A percentile compares a stretch with the other conserved stretches of the same genome.
These are phyloP conservation scores for Flaveria trinervia DNA, from an alignment of 129 eudicot genomes.

Conservation along the genomic window DNA sequence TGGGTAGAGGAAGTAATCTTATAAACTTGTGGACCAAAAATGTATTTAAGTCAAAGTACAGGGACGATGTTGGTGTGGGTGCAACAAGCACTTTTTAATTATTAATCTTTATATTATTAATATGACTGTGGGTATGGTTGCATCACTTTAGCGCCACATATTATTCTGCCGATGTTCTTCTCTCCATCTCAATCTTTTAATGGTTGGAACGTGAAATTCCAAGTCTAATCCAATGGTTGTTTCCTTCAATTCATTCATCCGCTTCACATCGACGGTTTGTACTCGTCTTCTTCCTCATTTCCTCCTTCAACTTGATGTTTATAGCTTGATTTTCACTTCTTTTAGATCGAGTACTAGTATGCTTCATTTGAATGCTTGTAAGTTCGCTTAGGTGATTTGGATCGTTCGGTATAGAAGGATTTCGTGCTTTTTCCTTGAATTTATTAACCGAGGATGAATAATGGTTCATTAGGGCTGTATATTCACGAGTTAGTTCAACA, in stretches of 20 bases:
- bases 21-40: conserved; percentile 13
- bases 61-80: conserved; percentile 4
- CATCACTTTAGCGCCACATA: conserved; percentile 41
- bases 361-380: background rate
- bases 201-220: conserved; percentile 52
- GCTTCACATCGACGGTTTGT: conserved; percentile 51
- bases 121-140: conserved; percentile 23
- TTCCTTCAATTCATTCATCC: conserved; percentile 61
- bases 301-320: background rate
- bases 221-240: conserved; percentile 48
- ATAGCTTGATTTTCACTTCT: too few species aligned
- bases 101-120: background rate
- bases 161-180: conserved; percentile 16
- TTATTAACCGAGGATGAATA: background rate
- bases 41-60: conserved; percentile 11
- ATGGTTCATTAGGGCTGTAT: conserved; percentile 18
- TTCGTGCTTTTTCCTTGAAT: background rate
- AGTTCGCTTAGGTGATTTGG: background rate
- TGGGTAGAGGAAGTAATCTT: too few species aligned
- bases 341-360: background rate
- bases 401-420: background rate
- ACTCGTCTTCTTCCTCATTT: background rate
- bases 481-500: background rate
- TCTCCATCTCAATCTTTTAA: conserved; percentile 26
- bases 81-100: background rate